A percentile compares a stretch with the other conserved stretches of the same genome.
Evolutionary conservation across 805 yeast species (phyloP).

Genomic region (Teunomyces atbi): DNA sequence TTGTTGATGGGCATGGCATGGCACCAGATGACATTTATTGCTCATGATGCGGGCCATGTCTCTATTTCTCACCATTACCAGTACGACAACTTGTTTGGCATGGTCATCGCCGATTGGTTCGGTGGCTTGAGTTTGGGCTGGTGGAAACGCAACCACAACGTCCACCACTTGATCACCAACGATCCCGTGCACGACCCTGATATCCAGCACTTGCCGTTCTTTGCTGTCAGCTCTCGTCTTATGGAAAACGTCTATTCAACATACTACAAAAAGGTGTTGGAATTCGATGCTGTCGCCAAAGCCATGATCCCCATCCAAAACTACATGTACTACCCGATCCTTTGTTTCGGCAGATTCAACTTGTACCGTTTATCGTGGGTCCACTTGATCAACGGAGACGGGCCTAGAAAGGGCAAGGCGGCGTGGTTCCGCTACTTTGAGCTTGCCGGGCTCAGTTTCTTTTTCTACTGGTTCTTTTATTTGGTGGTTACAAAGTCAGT

Average conservation of each 20-base stretch:
- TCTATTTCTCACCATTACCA: conserved; percentile 80
- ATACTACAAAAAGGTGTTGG: conserved; percentile 65
- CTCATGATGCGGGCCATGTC: conserved; percentile 88
- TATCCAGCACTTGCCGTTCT: conserved; percentile 88
- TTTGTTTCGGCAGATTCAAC: conserved; percentile 83
- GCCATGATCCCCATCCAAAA: conserved; percentile 61
- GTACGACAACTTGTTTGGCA: conserved; percentile 71
- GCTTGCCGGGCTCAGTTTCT: conserved; percentile 62
- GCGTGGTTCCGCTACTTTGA: conserved; percentile 86
- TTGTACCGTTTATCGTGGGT: conserved; percentile 79
- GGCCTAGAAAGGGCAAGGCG: conserved; percentile 78
- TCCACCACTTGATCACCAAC: conserved; percentile 88
- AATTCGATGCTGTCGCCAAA: conserved; percentile 67
- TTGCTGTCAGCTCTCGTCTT: conserved; percentile 75
- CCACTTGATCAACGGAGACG: conserved; percentile 69
- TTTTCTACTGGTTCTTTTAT: conserved; percentile 82
- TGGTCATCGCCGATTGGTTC: conserved; percentile 67
- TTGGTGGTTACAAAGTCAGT: conserved; percentile 51
- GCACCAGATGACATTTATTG: conserved; percentile 88
- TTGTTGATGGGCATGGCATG: conserved; percentile 69
- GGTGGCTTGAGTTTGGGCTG: conserved; percentile 92
- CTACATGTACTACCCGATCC: conserved; percentile 71
- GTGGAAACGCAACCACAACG: conserved; percentile 95
- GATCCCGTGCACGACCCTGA: conserved; percentile 95
- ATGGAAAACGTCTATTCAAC: conserved; percentile 74